Conservation (phyloP, 2,329 filamentous ascomycete genomes). For the Pseudocercospora vitis region DNA sequence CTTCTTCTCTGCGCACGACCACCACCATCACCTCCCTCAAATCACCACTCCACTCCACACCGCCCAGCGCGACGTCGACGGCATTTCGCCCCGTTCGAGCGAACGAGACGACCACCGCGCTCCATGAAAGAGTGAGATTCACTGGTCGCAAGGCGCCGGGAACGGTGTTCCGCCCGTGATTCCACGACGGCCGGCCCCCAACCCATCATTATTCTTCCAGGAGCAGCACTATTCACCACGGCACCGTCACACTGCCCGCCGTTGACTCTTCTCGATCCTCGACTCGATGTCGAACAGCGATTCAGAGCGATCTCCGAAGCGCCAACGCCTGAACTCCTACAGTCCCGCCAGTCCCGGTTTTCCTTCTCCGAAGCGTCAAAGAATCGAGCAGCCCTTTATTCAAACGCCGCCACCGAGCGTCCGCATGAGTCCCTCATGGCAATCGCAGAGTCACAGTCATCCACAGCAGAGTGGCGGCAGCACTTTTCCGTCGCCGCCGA, state of each 20-base stretch:
- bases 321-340: slow-evolving; percentile 43
- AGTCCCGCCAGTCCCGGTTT: slow-evolving; percentile 40
- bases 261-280: slow-evolving; percentile 5
- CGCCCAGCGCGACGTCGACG: slow-evolving; percentile 2
- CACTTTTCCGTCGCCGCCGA: slow-evolving; percentile 45
- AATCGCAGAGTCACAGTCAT: slow-evolving; percentile 28
- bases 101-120: slow-evolving; percentile 6
- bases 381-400: slow-evolving; percentile 33
- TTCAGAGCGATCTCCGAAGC: slow-evolving; percentile 39
- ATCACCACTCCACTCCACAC: slow-evolving; percentile 2
- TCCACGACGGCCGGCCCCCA: slow-evolving; percentile 2
- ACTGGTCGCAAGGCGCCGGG: background rate
- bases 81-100: background rate
- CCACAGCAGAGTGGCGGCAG: slow-evolving; percentile 23
- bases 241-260: background rate
- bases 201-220: slow-evolving; percentile 18
- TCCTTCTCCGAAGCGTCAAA: slow-evolving; percentile 47
- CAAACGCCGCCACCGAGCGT: slow-evolving; percentile 51
- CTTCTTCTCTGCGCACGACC: too few relatives aligned
- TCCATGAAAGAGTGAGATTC: slow-evolving; percentile 4
- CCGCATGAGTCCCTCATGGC: slow-evolving; percentile 49
- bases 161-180: slow-evolving; percentile 7
- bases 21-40: background rate
- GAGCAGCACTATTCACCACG: slow-evolving; percentile 10
- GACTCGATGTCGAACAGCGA: slow-evolving; percentile 34